Percentiles rank a stretch among this genome's conserved stretches.
phyloP scores from a whole-genome alignment of 2,329 filamentous ascomycete genomes.

The Aspergillus piperis region DNA sequence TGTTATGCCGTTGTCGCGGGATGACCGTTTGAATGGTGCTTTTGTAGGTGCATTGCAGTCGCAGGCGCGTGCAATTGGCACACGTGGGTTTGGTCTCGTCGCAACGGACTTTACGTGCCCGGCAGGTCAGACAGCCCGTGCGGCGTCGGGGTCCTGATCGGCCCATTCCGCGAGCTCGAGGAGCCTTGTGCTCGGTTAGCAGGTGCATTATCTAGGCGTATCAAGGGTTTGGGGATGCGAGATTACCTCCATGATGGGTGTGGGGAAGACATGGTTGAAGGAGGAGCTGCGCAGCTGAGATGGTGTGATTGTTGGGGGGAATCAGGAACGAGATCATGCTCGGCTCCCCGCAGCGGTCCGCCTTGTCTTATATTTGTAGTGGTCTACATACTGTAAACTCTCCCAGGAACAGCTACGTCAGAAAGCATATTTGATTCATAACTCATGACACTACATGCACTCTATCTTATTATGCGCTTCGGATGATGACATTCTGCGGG shows the following conservation, averaged over 20 bases:
- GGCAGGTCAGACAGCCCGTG: constrained; percentile 39
- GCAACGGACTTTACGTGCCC: constrained; percentile 40
- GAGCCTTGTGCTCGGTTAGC: not conserved
- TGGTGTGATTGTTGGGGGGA: not conserved
- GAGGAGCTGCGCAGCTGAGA: not conserved
- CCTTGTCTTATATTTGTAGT: not conserved
- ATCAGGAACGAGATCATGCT: not conserved
- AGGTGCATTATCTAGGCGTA: not conserved
- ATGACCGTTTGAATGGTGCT: constrained; percentile 21
- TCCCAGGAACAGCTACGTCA: not conserved
- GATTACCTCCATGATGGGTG: constrained; percentile 4
- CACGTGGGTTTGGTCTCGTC: constrained; percentile 39
- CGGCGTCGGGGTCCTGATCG: constrained; percentile 38
- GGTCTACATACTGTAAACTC: no score
- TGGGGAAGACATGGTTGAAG: constrained; percentile 1
- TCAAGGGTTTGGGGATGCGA: no score
- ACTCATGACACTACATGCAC: not conserved
- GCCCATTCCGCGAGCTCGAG: constrained; percentile 33
- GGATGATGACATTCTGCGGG: not conserved
- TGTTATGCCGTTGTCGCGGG: not conserved
- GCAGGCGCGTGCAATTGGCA: constrained; percentile 36
- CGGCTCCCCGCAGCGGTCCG: constrained; percentile 1
- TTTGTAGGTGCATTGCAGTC: constrained; percentile 34
- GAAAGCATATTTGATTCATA: not conserved
- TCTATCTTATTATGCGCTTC: not conserved